phyloP scores from a whole-genome alignment of 2,329 filamentous ascomycete species.

The Colletotrichum sp. region DNA sequence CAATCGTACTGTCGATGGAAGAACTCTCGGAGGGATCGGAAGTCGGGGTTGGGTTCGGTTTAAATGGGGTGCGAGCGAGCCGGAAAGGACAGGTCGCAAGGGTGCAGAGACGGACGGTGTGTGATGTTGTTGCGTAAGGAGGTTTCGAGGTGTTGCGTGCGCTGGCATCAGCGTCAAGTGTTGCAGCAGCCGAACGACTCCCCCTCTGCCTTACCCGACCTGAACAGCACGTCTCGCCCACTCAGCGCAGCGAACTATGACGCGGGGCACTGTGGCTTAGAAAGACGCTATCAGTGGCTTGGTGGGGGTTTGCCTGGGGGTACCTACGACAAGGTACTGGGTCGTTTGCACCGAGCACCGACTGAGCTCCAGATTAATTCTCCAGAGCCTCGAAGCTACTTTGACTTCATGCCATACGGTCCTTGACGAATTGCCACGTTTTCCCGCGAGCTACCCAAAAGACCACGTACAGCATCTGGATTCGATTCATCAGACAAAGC shows the following conservation, averaged over 20 bases:
- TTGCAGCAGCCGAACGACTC: slow-evolving; percentile 9
- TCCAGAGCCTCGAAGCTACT: neutral
- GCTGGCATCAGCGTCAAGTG: slow-evolving; percentile 6
- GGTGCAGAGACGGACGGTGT: neutral
- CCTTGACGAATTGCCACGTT: neutral
- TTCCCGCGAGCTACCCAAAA: neutral
- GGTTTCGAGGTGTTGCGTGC: neutral
- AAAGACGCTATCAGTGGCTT: neutral
- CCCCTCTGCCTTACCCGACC: neutral
- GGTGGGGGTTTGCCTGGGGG: neutral
- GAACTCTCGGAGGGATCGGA: neutral
- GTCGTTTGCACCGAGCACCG: neutral
- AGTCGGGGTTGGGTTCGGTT: neutral
- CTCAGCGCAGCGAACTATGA: slow-evolving; percentile 1
- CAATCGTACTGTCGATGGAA: neutral
- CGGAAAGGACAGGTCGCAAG: neutral
- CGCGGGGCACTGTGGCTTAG: slow-evolving; percentile 19
- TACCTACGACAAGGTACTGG: neutral
- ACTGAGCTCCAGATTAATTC: slow-evolving; percentile 5
- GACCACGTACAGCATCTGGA: neutral
- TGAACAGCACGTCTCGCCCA: neutral
- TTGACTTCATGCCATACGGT: neutral
- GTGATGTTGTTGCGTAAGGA: neutral
- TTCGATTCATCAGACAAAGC: neutral
- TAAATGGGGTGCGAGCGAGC: neutral